phyloP scores from a whole-genome alignment of 768 basidiomycete species.

The Naganishia randhawae region DNA sequence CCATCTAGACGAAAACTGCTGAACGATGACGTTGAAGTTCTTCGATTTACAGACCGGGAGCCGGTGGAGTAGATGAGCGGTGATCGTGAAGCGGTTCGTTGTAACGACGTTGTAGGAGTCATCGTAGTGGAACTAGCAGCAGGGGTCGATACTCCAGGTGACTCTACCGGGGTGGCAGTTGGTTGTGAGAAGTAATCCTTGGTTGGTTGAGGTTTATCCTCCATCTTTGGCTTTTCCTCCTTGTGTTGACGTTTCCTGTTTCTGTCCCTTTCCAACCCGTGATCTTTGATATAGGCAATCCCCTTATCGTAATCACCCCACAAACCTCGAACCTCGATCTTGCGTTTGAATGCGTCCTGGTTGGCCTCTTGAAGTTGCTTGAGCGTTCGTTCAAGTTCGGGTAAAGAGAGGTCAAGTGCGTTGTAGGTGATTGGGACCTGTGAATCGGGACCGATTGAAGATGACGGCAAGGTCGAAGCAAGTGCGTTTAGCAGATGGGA shows the following conservation, averaged over 20 bases:
- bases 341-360: constrained; percentile 63
- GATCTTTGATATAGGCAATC: constrained; percentile 68
- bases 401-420: constrained; percentile 87
- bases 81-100: not conserved
- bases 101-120: not conserved
- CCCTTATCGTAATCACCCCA: constrained; percentile 91
- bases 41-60: not conserved
- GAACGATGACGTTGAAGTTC: constrained; percentile 23
- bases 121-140: not conserved
- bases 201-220: constrained; percentile 9
- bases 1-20: constrained; percentile 25
- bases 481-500: constrained; percentile 74
- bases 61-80: not conserved
- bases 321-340: constrained; percentile 75
- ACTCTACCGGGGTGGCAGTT: constrained; percentile 11
- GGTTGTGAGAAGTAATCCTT: constrained; percentile 19
- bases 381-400: constrained; percentile 77
- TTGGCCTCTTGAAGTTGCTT: constrained; percentile 59
- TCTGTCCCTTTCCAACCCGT: constrained; percentile 54
- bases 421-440: constrained; percentile 69
- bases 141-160: constrained; percentile 20
- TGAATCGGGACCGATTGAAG: constrained; percentile 40
- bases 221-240: constrained; percentile 5
- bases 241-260: constrained; percentile 6
- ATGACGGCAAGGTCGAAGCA: constrained; percentile 51